Base-by-base conservation (phyloP, 2,329 filamentous ascomycete species). In the Orbilia blumenaviensis region DNA sequence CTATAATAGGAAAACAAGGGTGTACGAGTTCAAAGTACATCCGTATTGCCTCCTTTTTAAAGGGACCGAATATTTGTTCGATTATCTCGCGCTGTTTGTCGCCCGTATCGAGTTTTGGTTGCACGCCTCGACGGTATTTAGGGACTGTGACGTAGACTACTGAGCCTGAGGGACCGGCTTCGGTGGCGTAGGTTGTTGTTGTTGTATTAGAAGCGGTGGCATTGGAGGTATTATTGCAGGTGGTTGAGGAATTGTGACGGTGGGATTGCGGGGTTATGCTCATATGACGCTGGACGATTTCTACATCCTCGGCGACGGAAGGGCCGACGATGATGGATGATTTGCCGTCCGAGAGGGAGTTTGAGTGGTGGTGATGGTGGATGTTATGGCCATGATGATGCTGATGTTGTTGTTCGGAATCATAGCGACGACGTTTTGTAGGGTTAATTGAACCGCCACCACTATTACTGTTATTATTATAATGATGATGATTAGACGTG, bases 1-100 rank as follows among this genome's bases (percentile, higher is more conserved):
- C 87, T 6, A 90, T 83, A 1, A 90, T 82, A 0, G 88, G 89
- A 73, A 90, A 87, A n/a, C 87, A 88, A n/a, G 83, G 82, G 80
- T 90, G 88, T 41, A 87, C 85, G 66, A 86, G 84, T 32, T 84
- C 82, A 67, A 89, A 86, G 79, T 88, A 76, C 3, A 76, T 74
- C 27, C 85, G 84, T 44, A 89, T 82, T 7, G 89, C 79, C 60
- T 87, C 84, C 23, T 84, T 82, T 18, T 83, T 82, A 66, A 85
- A 86, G 1, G 87, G 87, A 25, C 88, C 88, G 0, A 90, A 81
- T 21, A 90, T 85, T 78, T 88, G 88, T 78, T 88, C 88, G 54
- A 89, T 84, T 23, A 87, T 84, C 66, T 87, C 85, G 75, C 83
- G 85, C 34, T 87, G 84, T 77, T 87, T 88, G 38, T 83, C 81